Base-by-base conservation (phyloP, 106 monocot genomes). In the Gastrodia elata region DNA sequence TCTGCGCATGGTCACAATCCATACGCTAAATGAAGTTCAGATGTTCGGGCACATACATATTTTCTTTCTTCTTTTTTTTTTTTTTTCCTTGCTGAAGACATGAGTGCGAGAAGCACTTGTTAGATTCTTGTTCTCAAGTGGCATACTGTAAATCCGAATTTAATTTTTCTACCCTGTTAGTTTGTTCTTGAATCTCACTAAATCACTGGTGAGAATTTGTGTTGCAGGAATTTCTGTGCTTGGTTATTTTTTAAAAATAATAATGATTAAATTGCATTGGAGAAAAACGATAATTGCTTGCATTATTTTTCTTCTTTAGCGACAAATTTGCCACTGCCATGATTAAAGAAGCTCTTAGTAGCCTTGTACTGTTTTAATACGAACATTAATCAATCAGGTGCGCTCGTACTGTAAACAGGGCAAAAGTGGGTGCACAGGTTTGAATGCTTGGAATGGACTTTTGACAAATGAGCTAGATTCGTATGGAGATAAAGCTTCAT, bases 401-500 rank as follows among this genome's bases (percentile, higher is more conserved):
- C 14, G 11, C 32, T 37, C 38, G 37, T 67, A 37, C 15, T 37
- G 18, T 38, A 37, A 20, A 6, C 36, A 67, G 67, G 67, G 16
- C 26, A 15, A 67, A 38, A 67, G 20, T 67, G 36, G 16, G 16
- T 18, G 34, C 18, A 67, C 67, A 37, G 38, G 27, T 69, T 39
- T 27, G 40, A 41, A 26, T 40, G 4, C 39, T 27, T 14, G 48
- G 40, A 65, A 64, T 43, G 75, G 10, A 1, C 4, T 26, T 40
- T 75, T 70, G 25, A 37, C 27, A 6, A 80, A 80, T 16, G 74
- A 80, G 11, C 9, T 0, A 10, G 18, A 10, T n/a, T 49, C 35
- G 37, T 55, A 30, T 8, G 56, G 25, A 28, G 74, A 78, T 72
- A 41, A 72, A 34, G 36, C 2, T 37, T 34, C n/a, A 32, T 33